These are phyloP conservation scores for Tetrahymena malaccensis DNA, from an alignment of 73 alveolate species.

Conservation along the genomic window DNA sequence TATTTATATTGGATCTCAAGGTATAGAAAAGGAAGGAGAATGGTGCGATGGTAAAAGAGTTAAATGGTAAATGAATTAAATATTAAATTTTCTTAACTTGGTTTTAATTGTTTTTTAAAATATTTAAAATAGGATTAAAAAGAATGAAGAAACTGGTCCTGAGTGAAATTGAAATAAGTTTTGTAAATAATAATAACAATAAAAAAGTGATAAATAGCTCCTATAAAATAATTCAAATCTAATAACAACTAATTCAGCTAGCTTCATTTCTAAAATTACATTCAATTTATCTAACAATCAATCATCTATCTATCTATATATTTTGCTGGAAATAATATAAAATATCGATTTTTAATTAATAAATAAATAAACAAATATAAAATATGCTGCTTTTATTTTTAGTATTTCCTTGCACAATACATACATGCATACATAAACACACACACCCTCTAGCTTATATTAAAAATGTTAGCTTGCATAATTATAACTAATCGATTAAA, in stretches of 20 bases:
- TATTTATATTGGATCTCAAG: slow-evolving; percentile 13
- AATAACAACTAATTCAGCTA: background rate
- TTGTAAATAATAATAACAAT: background rate
- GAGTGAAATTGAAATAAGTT: background rate
- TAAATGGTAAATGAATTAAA: background rate
- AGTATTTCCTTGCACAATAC: background rate
- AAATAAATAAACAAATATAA: too few relatives aligned
- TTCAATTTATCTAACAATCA: too few relatives aligned
- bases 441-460: too few relatives aligned
- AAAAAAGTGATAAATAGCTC: background rate
- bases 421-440: too few relatives aligned
- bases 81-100: too few relatives aligned
- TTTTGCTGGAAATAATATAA: background rate
- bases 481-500: background rate
- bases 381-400: background rate
- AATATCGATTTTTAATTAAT: background rate
- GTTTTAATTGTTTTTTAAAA: background rate
- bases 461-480: background rate
- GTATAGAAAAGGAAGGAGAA: slow-evolving; percentile 44
- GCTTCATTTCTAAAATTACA: too few relatives aligned
- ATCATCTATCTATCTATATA: background rate
- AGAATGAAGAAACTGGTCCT: background rate
- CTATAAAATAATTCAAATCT: too few relatives aligned
- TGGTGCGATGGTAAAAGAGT: slow-evolving; percentile 47
- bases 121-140: background rate